A percentile compares a stretch with the other conserved stretches of the same genome.
Conservation (phyloP, 2,329 filamentous ascomycete species). For the Leptodontidium sp. region DNA sequence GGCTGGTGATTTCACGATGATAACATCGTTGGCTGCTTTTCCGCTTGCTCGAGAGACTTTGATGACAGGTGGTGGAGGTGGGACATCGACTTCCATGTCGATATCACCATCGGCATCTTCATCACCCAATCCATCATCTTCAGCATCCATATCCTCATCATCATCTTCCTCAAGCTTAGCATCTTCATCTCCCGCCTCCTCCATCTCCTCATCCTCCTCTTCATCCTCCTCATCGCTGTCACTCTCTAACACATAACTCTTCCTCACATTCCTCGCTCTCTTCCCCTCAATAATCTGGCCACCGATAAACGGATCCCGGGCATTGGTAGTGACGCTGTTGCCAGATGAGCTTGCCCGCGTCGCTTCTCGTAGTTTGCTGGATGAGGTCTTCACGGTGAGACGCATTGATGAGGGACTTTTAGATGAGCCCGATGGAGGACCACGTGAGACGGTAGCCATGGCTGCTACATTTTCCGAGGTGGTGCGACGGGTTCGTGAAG, state of each 20-base stretch:
- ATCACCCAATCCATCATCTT: constrained; percentile 53
- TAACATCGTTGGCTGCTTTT: constrained; percentile 38
- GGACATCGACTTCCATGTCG: constrained; percentile 46
- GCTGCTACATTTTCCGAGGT: constrained; percentile 38
- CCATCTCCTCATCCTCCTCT: constrained; percentile 41
- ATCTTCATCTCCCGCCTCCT: constrained; percentile 35
- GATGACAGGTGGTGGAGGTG: constrained; percentile 44
- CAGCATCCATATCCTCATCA: constrained; percentile 47
- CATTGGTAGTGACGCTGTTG: constrained; percentile 32
- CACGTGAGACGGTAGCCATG: constrained; percentile 45
- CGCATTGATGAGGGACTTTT: constrained; percentile 43
- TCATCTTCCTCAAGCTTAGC: constrained; percentile 37
- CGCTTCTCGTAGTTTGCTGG: constrained; percentile 46
- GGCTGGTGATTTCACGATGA: constrained; percentile 39
- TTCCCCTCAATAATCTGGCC: constrained; percentile 46
- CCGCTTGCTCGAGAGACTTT: constrained; percentile 44
- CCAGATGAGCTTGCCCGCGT: constrained; percentile 40
- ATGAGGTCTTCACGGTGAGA: constrained; percentile 47
- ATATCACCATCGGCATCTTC: constrained; percentile 54
- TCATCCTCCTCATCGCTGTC: constrained; percentile 50
- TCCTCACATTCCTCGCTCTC: constrained; percentile 45
- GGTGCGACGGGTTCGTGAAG: constrained; percentile 43
- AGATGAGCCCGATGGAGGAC: constrained; percentile 38
- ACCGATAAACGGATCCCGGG: constrained; percentile 41
- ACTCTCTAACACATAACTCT: constrained; percentile 56